phyloP scores from a whole-genome alignment of 2,329 filamentous ascomycete genomes.

The Venturia carpophila region DNA sequence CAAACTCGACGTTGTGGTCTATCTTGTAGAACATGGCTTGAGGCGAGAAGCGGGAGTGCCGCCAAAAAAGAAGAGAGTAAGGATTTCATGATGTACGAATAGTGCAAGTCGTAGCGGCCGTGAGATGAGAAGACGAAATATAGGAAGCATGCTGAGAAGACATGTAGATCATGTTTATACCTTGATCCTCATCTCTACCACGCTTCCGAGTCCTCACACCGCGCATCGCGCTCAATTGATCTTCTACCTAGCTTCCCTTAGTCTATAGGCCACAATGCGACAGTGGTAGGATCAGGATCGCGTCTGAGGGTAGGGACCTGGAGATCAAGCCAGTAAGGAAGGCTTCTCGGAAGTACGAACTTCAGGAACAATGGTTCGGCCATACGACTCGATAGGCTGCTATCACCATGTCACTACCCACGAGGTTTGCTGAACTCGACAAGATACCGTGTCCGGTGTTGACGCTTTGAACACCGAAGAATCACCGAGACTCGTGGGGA shows the following conservation, averaged over 20 bases:
- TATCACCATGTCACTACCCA: not conserved
- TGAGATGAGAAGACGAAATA: not conserved
- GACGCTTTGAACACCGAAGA: constrained; percentile 1
- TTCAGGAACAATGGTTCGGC: not conserved
- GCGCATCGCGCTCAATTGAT: not conserved
- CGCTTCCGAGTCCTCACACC: not conserved
- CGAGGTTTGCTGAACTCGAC: not conserved
- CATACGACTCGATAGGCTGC: not conserved
- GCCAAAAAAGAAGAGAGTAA: not conserved
- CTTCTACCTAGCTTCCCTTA: constrained; percentile 2
- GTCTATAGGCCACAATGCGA: not conserved
- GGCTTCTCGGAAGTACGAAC: not conserved
- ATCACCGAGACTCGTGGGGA: not conserved
- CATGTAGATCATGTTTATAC: not conserved
- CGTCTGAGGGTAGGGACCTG: not conserved
- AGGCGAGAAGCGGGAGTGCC: not conserved
- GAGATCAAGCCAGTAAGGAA: not conserved
- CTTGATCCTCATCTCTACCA: not conserved
- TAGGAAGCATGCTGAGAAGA: not conserved
- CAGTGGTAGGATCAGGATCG: not conserved
- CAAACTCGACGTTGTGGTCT: constrained; percentile 11
- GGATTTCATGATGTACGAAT: not conserved
- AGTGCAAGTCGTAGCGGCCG: not conserved
- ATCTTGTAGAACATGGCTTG: not conserved
- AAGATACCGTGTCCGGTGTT: not conserved